These are phyloP conservation scores for Nakazawaea peltata DNA, from an alignment of 805 yeast genomes.

Conservation along the genomic window DNA sequence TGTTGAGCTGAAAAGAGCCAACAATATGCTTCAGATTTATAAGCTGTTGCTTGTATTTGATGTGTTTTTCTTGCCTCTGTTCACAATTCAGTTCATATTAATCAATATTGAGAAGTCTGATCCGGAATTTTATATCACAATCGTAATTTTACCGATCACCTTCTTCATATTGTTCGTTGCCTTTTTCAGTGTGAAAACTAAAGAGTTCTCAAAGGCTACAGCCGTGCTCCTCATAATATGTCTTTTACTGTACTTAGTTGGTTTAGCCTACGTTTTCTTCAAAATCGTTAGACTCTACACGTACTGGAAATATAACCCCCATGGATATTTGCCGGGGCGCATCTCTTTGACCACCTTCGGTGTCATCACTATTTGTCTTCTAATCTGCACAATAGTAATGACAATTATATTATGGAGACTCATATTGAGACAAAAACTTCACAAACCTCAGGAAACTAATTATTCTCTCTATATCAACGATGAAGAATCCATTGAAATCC, in stretches of 20 bases:
- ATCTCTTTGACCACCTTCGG: slow-evolving; percentile 33
- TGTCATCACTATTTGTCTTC: slow-evolving; percentile 25
- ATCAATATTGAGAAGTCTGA: slow-evolving; percentile 28
- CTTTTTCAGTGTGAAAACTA: slow-evolving; percentile 29
- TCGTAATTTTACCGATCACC: slow-evolving; percentile 29
- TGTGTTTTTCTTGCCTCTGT: slow-evolving; percentile 34
- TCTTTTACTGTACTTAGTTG: slow-evolving; percentile 22
- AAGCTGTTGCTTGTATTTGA: slow-evolving; percentile 21
- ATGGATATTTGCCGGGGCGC: slow-evolving; percentile 31
- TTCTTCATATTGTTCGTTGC: slow-evolving; percentile 26
- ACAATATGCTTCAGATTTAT: slow-evolving; percentile 30
- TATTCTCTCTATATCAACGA: no score
- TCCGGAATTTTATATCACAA: slow-evolving; percentile 34
- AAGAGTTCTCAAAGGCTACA: no score
- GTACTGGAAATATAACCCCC: slow-evolving; percentile 23
- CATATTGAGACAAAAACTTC: no score
- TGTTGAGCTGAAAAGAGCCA: slow-evolving; percentile 22
- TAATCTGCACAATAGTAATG: slow-evolving; percentile 19
- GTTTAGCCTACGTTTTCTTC: slow-evolving; percentile 31
- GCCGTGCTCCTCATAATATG: slow-evolving; percentile 15
- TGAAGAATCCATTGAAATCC: no score
- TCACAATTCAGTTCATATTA: slow-evolving; percentile 35
- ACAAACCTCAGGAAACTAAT: no score
- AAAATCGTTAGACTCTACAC: slow-evolving; percentile 29
- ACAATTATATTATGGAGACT: slow-evolving; percentile 4